A percentile compares a stretch with the other conserved stretches of the same genome.
Evolutionary conservation across 2,329 filamentous ascomycete species (phyloP).

Genomic region (Pseudodiploospora longispora): DNA sequence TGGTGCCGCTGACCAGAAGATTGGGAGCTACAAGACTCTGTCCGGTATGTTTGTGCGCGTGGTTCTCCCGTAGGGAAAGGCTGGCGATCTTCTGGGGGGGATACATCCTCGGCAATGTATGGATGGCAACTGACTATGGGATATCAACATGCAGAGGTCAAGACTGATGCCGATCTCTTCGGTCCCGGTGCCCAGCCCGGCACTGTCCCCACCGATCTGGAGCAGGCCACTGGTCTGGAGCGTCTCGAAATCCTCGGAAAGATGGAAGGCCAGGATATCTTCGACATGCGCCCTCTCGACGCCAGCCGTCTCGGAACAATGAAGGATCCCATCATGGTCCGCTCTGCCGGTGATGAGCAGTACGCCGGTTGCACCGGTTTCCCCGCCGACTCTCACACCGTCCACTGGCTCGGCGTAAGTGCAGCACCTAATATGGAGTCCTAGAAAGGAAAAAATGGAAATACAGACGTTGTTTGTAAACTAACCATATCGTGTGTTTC

Average conservation of each 20-base stretch:
- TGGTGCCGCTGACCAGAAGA: constrained; percentile 34
- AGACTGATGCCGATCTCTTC: constrained; percentile 71
- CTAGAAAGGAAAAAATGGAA: neutral
- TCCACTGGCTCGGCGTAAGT: constrained; percentile 84
- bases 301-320: constrained; percentile 85
- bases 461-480: neutral
- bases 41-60: constrained; percentile 33
- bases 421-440: neutral
- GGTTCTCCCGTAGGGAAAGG: no score
- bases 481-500: neutral
- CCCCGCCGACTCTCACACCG: constrained; percentile 85
- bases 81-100: no score
- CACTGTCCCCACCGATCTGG: constrained; percentile 84
- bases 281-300: constrained; percentile 96
- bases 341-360: constrained; percentile 91
- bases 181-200: constrained; percentile 74
- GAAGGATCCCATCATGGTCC: constrained; percentile 82
- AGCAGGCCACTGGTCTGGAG: constrained; percentile 95
- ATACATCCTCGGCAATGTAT: constrained; percentile 7
- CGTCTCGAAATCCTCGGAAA: constrained; percentile 98
- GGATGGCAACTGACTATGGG: constrained; percentile 11
- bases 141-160: constrained; percentile 59
- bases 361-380: constrained; percentile 92
- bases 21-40: constrained; percentile 37
- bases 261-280: constrained; percentile 96